Percentiles rank a stretch among this genome's conserved stretches.
These are phyloP conservation scores for Poronia punctata DNA, from an alignment of 495 filamentous ascomycete genomes.

Conservation along the genomic window DNA sequence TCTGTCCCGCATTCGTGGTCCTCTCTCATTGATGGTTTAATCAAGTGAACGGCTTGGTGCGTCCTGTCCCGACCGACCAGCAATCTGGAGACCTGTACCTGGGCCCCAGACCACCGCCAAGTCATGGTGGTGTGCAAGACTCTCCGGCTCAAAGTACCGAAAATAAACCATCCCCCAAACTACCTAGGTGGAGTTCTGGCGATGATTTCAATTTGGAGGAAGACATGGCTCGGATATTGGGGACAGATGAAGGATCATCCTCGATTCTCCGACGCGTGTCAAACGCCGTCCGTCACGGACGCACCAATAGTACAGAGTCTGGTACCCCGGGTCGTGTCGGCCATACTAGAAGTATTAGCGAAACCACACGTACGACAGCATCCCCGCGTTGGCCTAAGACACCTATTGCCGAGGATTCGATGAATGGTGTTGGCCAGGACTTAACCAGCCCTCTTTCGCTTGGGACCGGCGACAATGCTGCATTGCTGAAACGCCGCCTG, in stretches of 20 bases:
- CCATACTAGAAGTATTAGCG: slow-evolving; percentile 49
- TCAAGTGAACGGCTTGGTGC: slow-evolving; percentile 31
- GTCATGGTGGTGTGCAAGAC: slow-evolving; percentile 43
- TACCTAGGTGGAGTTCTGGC: slow-evolving; percentile 65
- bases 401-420: slow-evolving; percentile 58
- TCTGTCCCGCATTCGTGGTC: not conserved
- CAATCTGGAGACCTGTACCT: slow-evolving; percentile 53
- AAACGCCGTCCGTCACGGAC: slow-evolving; percentile 86
- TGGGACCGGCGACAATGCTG: slow-evolving; percentile 62
- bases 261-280: slow-evolving; percentile 84
- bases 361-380: slow-evolving; percentile 46
- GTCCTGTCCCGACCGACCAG: slow-evolving; percentile 30
- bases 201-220: slow-evolving; percentile 86
- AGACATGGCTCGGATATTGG: slow-evolving; percentile 76
- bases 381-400: slow-evolving; percentile 66
- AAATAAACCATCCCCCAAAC: slow-evolving; percentile 60
- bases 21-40: too few relatives aligned
- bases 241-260: slow-evolving; percentile 58
- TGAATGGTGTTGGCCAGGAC: slow-evolving; percentile 46
- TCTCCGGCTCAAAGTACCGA: slow-evolving; percentile 45
- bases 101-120: slow-evolving; percentile 54
- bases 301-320: slow-evolving; percentile 64
- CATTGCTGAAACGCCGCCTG: slow-evolving; percentile 68
- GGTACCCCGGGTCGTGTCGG: slow-evolving; percentile 38
- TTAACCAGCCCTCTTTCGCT: slow-evolving; percentile 66